Conservation (phyloP, 352 stramenopile species). For the Achlya hypogyna region DNA sequence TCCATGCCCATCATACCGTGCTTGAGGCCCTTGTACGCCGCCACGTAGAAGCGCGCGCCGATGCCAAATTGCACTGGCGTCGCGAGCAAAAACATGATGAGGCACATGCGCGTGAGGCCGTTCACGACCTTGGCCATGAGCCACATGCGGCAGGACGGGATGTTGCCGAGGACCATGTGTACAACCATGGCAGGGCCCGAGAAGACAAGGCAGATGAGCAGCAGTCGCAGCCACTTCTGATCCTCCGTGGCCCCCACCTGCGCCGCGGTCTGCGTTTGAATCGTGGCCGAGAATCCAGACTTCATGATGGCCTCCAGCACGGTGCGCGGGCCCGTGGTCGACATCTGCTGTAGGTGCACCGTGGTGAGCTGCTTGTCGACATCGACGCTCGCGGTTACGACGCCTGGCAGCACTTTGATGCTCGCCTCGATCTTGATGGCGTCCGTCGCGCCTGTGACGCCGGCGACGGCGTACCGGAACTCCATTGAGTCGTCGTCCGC, state of each 20-base stretch:
- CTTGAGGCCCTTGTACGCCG: constrained; percentile 68
- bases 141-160: constrained; percentile 47
- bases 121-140: constrained; percentile 73
- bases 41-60: constrained; percentile 70
- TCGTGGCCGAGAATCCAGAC: constrained; percentile 50
- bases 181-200: constrained; percentile 77
- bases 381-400: constrained; percentile 62
- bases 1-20: constrained; percentile 87
- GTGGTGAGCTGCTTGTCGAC: constrained; percentile 25
- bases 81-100: constrained; percentile 76
- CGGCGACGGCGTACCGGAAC: constrained; percentile 64
- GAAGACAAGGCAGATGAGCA: constrained; percentile 72
- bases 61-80: constrained; percentile 82
- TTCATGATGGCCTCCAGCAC: constrained; percentile 60
- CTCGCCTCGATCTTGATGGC: constrained; percentile 57
- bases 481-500: constrained; percentile 70
- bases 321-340: constrained; percentile 55
- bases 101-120: constrained; percentile 57
- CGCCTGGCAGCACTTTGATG: constrained; percentile 53
- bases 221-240: constrained; percentile 58
- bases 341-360: constrained; percentile 73
- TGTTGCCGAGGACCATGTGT: constrained; percentile 82
- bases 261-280: constrained; percentile 44
- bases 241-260: constrained; percentile 61
- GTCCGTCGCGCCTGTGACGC: constrained; percentile 54